Percentiles rank a stretch among this genome's conserved stretches.
These are phyloP conservation scores for Canavalia ensiformis DNA, from an alignment of 306 rosid genomes.

Conservation along the genomic window DNA sequence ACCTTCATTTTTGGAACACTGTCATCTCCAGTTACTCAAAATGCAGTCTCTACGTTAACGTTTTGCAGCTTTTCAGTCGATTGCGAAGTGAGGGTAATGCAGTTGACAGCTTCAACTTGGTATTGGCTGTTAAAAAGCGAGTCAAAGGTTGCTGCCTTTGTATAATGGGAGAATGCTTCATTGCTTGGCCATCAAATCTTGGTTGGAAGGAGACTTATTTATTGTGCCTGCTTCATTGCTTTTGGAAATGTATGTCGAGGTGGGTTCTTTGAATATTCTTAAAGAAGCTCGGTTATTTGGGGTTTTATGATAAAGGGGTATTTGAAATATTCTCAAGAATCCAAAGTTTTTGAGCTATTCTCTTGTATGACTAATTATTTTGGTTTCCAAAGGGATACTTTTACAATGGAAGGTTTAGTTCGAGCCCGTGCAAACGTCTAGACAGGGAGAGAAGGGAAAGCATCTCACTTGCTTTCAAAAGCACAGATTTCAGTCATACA, in stretches of 20 bases:
- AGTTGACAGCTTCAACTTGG: slow-evolving; percentile 41
- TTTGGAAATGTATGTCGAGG: slow-evolving; percentile 19
- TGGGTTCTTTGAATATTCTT: slow-evolving; percentile 31
- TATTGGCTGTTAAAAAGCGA: slow-evolving; percentile 36
- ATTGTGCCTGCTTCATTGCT: slow-evolving; percentile 4
- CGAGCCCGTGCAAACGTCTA: slow-evolving; percentile 27
- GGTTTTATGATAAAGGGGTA: slow-evolving; percentile 42
- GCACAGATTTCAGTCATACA: slow-evolving; percentile 24
- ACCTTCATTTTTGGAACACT: slow-evolving; percentile 44
- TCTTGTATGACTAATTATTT: not conserved
- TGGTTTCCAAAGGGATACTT: slow-evolving; percentile 32
- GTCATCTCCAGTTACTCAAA: slow-evolving; percentile 40
- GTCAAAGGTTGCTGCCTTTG: slow-evolving; percentile 24
- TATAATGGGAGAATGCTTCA: slow-evolving; percentile 40
- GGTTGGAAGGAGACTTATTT: slow-evolving; percentile 42
- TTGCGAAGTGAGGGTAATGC: slow-evolving; percentile 28
- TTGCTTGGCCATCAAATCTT: slow-evolving; percentile 34
- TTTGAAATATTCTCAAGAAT: slow-evolving; percentile 36
- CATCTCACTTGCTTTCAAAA: slow-evolving; percentile 32
- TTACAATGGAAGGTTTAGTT: slow-evolving; percentile 36
- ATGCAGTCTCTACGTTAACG: not conserved
- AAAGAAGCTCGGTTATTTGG: slow-evolving; percentile 38
- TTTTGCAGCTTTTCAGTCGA: slow-evolving; percentile 17
- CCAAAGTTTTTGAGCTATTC: slow-evolving; percentile 32
- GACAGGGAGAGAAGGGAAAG: slow-evolving; percentile 41